A percentile compares a stretch with the other conserved stretches of the same genome.
phyloP scores from a whole-genome alignment of 169 alveolate species.

The Plasmodium berghei region DNA sequence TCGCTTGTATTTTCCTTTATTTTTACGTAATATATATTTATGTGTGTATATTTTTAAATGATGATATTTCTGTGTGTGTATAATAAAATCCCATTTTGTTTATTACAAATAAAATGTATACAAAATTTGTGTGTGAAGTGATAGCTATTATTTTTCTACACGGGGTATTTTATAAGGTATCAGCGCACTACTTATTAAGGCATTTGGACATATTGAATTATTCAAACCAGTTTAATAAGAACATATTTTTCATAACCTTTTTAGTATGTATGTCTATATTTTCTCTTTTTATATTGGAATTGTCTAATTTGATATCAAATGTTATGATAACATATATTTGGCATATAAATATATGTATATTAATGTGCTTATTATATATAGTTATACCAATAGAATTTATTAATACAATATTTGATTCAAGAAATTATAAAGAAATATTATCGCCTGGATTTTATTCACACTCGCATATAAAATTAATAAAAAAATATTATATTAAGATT shows the following conservation, averaged over 20 bases:
- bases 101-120: constrained; percentile 29
- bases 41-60: background rate
- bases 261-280: constrained; percentile 69
- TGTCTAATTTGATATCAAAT: constrained; percentile 48
- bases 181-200: constrained; percentile 36
- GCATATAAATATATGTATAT: constrained; percentile 65
- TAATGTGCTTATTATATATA: constrained; percentile 52
- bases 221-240: constrained; percentile 61
- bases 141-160: constrained; percentile 50
- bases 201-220: constrained; percentile 70
- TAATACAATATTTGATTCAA: constrained; percentile 57
- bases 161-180: constrained; percentile 62
- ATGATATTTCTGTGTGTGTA: background rate
- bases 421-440: constrained; percentile 52
- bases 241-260: constrained; percentile 60
- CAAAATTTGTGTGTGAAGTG: constrained; percentile 40
- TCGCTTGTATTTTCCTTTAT: constrained; percentile 4
- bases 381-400: constrained; percentile 59
- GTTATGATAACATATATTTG: constrained; percentile 40
- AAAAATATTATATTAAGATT: constrained; percentile 45
- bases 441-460: constrained; percentile 67
- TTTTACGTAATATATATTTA: background rate
- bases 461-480: constrained; percentile 53
- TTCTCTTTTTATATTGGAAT: constrained; percentile 57
- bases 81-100: background rate